Evolutionary conservation across 768 basidiomycete genomes (phyloP).

Genomic region (Chlorophyllum brunneum): DNA sequence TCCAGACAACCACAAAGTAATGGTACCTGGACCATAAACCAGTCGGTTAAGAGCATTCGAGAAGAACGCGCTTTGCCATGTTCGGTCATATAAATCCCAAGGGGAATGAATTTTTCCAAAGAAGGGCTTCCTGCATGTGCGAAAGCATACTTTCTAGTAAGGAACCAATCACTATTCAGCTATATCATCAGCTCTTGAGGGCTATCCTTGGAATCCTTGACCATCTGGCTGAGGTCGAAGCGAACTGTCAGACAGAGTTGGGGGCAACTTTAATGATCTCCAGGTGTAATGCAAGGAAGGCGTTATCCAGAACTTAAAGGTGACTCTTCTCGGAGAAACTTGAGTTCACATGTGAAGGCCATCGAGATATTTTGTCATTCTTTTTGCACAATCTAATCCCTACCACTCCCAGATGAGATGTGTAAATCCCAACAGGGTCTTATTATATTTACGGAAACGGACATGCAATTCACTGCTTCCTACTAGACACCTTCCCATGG

Average conservation of each 20-base stretch:
- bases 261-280: not conserved
- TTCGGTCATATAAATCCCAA: not conserved
- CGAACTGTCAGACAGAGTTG: not conserved
- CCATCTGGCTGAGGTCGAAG: not conserved
- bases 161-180: not conserved
- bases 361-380: not conserved
- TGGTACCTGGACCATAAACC: no score
- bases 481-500: no score
- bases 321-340: constrained; percentile 3
- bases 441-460: no score
- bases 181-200: not conserved
- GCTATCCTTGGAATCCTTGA: not conserved
- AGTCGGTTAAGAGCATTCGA: no score
- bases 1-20: no score
- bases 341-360: not conserved
- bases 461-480: no score
- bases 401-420: not conserved
- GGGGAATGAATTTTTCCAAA: not conserved
- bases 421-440: not conserved
- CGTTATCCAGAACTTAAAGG: not conserved
- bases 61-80: no score
- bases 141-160: not conserved
- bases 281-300: constrained; percentile 2
- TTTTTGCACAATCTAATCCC: not conserved
- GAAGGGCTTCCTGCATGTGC: not conserved